Percentiles rank a stretch among this genome's conserved stretches.
Evolutionary conservation across 176 grass and related monocot genomes (phyloP).

Genomic region (Musa beccarii): DNA sequence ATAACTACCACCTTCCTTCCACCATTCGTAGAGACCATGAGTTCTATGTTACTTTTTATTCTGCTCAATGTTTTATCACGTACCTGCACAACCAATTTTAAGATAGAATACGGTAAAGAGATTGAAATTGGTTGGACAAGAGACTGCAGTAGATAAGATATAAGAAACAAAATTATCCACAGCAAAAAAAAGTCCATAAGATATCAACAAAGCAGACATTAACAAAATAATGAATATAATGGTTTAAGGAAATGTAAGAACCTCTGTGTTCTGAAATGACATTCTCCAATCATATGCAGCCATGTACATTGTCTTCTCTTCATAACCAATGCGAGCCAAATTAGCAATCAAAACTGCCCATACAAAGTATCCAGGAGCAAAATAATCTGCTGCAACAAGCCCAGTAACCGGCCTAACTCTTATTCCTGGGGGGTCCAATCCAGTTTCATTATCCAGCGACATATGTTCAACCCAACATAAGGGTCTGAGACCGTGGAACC

Average conservation of each 20-base stretch:
- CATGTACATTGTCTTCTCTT: constrained; percentile 99
- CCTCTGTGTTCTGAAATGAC: constrained; percentile 97
- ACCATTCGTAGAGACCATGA: constrained; percentile 83
- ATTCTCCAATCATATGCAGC: constrained; percentile 99
- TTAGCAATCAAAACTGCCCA: constrained; percentile 99
- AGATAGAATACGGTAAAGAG: constrained; percentile 13
- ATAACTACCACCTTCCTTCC: constrained; percentile 96
- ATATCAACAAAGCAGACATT: background rate
- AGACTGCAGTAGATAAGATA: background rate
- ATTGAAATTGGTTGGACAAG: background rate
- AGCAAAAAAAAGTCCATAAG: background rate
- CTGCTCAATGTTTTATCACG: constrained; percentile 93
- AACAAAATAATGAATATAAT: background rate
- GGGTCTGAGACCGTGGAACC: constrained; percentile 46
- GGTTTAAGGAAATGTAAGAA: constrained; percentile 11
- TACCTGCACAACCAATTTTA: constrained; percentile 36
- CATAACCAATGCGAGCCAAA: constrained; percentile 92
- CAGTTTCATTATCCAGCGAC: constrained; percentile 97
- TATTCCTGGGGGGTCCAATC: constrained; percentile 83
- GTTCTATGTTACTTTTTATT: constrained; percentile 96
- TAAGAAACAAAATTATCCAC: background rate
- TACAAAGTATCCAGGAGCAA: constrained; percentile 99
- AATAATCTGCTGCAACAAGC: constrained; percentile 96
- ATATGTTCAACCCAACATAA: constrained; percentile 98
- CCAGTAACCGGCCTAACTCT: constrained; percentile 82